Evolutionary conservation across 768 basidiomycete species (phyloP).

Genomic region (Myochromella boudieri): DNA sequence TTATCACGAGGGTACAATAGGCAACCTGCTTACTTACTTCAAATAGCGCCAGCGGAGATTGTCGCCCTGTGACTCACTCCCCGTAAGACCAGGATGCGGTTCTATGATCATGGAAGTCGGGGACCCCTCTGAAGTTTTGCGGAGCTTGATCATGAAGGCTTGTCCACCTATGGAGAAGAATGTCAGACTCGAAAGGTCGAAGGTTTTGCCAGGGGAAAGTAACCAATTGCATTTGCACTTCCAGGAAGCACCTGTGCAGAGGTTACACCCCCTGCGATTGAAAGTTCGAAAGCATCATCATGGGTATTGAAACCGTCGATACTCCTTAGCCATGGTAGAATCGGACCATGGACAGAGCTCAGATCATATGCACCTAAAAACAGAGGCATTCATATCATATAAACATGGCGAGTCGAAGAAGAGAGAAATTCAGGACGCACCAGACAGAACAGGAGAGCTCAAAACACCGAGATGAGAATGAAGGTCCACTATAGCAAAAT

Average conservation of each 20-base stretch:
- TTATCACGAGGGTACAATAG: conserved; percentile 12
- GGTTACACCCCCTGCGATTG: conserved; percentile 88
- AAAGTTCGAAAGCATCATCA: conserved; percentile 69
- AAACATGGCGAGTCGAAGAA: background rate
- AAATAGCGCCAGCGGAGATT: conserved; percentile 76
- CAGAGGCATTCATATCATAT: no score
- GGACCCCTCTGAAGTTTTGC: conserved; percentile 74
- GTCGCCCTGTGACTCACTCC: conserved; percentile 35
- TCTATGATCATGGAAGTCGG: conserved; percentile 84
- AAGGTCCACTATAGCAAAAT: conserved; percentile 54
- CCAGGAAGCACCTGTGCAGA: conserved; percentile 83
- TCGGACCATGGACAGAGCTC: conserved; percentile 66
- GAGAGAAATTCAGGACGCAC: conserved; percentile 16
- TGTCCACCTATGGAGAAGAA: conserved; percentile 63
- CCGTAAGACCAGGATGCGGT: conserved; percentile 66
- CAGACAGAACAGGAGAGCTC: conserved; percentile 58
- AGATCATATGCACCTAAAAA: conserved; percentile 56
- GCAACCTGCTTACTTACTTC: conserved; percentile 48
- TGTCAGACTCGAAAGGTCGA: background rate
- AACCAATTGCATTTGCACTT: conserved; percentile 73
- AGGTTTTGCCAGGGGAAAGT: background rate
- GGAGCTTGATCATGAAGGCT: conserved; percentile 83
- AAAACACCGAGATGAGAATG: conserved; percentile 81
- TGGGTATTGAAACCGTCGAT: conserved; percentile 88
- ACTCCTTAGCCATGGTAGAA: conserved; percentile 77